phyloP scores from a whole-genome alignment of 129 eudicot genomes.

The Pulicaria dysenterica region DNA sequence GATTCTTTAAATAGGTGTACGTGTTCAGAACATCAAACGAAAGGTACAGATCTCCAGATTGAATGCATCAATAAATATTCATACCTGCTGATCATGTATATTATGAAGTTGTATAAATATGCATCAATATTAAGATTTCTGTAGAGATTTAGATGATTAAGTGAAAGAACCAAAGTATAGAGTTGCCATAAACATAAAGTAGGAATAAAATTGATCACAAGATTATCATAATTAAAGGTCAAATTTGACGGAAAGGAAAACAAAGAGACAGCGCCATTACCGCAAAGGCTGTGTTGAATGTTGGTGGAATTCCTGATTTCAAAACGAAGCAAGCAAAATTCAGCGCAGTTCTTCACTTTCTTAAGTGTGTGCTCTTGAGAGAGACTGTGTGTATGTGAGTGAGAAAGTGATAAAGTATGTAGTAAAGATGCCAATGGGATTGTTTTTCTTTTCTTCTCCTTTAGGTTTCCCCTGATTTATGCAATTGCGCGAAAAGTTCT shows the following conservation, averaged over 20 bases:
- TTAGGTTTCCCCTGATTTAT: slow-evolving; percentile 19
- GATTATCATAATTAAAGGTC: not conserved
- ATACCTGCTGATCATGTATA: slow-evolving; percentile 9
- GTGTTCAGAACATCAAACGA: not conserved
- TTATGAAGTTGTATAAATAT: not conserved
- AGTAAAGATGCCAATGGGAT: slow-evolving; percentile 17
- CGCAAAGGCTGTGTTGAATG: slow-evolving; percentile 3
- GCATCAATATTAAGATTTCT: not conserved
- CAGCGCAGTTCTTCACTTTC: not conserved
- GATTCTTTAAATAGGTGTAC: not conserved
- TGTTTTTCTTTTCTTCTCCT: not conserved
- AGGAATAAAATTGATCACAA: not conserved
- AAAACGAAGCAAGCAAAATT: slow-evolving; percentile 30
- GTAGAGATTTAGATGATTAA: not conserved
- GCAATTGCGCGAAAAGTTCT: slow-evolving; percentile 30
- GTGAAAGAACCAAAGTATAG: not conserved
- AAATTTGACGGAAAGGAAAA: not conserved
- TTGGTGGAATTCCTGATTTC: not conserved
- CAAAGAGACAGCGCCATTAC: slow-evolving; percentile 1
- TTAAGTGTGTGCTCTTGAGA: too few relatives aligned
- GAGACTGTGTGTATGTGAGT: slow-evolving; percentile 10
- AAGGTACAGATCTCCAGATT: slow-evolving; percentile 17
- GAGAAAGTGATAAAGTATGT: slow-evolving; percentile 26
- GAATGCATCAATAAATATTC: not conserved
- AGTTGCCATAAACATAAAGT: slow-evolving; percentile 19